Conservation (phyloP, 352 stramenopile species). For the Pythium volutum region DNA sequence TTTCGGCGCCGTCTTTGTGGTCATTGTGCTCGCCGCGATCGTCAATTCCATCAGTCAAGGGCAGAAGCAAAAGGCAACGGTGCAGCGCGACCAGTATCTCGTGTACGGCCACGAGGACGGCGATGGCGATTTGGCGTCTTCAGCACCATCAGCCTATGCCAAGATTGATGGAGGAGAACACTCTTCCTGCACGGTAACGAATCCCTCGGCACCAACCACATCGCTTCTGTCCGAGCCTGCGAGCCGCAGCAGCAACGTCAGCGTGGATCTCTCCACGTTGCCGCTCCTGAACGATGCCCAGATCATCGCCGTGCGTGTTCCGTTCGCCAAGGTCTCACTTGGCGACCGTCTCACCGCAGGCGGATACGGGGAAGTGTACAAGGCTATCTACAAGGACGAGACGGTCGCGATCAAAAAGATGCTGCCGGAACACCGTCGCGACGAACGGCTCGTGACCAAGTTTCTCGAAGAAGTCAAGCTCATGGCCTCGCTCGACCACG, state of each 20-base stretch:
- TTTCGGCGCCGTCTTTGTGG: constrained; percentile 10
- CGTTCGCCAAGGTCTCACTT: neutral
- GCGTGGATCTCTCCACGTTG: too few relatives aligned
- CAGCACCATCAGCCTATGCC: neutral
- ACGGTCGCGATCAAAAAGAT: constrained; percentile 47
- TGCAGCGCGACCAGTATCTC: constrained; percentile 4
- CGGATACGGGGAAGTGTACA: constrained; percentile 33
- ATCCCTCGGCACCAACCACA: neutral
- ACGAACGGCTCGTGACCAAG: constrained; percentile 14
- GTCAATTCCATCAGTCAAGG: constrained; percentile 26
- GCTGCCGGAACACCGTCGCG: constrained; percentile 24
- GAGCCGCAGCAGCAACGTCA: too few relatives aligned
- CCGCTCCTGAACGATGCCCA: too few relatives aligned
- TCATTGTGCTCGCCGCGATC: neutral
- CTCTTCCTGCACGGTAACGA: neutral
- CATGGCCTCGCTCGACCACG: constrained; percentile 36
- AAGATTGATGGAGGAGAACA: neutral
- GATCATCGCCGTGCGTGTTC: constrained; percentile 1
- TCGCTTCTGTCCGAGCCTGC: neutral
- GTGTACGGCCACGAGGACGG: constrained; percentile 2
- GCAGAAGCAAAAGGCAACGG: constrained; percentile 31
- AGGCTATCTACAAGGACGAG: constrained; percentile 28
- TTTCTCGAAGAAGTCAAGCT: constrained; percentile 43
- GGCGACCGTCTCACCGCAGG: constrained; percentile 4
- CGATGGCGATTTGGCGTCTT: neutral